phyloP scores from a whole-genome alignment of 768 basidiomycete genomes.

The Gymnopilus junonius region DNA sequence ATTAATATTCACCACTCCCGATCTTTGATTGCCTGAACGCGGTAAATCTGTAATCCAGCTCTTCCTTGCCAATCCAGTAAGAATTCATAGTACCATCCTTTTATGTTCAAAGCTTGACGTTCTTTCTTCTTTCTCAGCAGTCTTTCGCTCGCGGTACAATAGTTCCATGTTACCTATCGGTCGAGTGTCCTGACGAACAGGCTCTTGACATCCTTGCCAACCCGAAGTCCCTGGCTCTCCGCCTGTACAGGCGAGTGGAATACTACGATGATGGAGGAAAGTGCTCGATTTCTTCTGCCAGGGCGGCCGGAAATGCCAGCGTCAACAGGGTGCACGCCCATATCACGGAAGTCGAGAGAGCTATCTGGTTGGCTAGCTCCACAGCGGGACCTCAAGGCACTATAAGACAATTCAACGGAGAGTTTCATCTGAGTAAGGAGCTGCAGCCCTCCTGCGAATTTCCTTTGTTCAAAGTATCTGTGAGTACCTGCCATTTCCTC shows the following conservation, averaged over 20 bases:
- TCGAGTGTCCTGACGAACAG: conserved; percentile 32
- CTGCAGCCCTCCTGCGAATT: conserved; percentile 32
- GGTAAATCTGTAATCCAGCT: conserved; percentile 24
- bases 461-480: conserved; percentile 30
- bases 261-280: conserved; percentile 23
- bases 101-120: neutral
- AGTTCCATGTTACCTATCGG: conserved; percentile 38
- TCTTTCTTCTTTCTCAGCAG: conserved; percentile 21
- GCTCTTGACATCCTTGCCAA: conserved; percentile 34
- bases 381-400: conserved; percentile 1
- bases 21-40: neutral
- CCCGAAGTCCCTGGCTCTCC: conserved; percentile 27
- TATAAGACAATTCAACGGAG: conserved; percentile 31
- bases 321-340: conserved; percentile 1
- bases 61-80: conserved; percentile 41
- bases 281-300: conserved; percentile 1
- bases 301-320: neutral
- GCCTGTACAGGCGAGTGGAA: conserved; percentile 33
- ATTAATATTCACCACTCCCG: neutral
- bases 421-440: conserved; percentile 35
- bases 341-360: conserved; percentile 20
- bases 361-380: conserved; percentile 33
- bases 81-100: neutral
- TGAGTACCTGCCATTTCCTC: conserved; percentile 14
- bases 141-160: conserved; percentile 43